A percentile compares a stretch with the other conserved stretches of the same genome.
Conservation (phyloP, 305 asterid genomes). For the Fraxinus paxiana region DNA sequence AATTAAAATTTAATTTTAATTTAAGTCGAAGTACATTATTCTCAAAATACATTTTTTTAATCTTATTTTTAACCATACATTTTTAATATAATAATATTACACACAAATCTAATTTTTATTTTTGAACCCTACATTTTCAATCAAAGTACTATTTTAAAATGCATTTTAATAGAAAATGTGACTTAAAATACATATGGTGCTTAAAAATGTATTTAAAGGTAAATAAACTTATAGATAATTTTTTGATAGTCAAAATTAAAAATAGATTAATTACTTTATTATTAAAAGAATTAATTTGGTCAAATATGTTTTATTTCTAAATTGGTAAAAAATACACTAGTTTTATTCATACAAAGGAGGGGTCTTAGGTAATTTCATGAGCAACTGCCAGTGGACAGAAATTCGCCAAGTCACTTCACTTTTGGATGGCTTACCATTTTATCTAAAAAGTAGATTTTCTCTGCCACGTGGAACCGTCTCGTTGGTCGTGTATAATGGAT, state of each 20-base stretch:
- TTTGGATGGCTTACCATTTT: slow-evolving; percentile 32
- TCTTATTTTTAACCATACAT: no score
- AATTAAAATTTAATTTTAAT: no score
- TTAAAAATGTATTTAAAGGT: neutral
- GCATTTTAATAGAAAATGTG: no score
- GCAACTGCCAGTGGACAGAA: slow-evolving; percentile 30
- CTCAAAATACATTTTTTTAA: no score
- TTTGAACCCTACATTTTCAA: no score
- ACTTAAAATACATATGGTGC: neutral
- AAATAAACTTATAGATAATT: neutral
- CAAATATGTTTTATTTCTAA: neutral
- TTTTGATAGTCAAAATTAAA: neutral
- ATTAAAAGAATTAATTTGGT: neutral
- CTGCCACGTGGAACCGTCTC: slow-evolving; percentile 28
- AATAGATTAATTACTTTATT: neutral
- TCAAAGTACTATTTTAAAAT: no score
- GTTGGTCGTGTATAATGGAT: slow-evolving; percentile 21
- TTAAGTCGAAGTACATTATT: no score
- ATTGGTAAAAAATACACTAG: neutral
- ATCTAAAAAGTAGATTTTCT: slow-evolving; percentile 37
- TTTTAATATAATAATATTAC: no score
- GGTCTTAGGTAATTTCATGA: slow-evolving; percentile 27
- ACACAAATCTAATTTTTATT: no score
- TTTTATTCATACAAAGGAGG: neutral
- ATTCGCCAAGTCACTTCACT: slow-evolving; percentile 30